Base-by-base conservation (phyloP, 2,329 filamentous ascomycete genomes). In the Scortechinia acanthostroma region DNA sequence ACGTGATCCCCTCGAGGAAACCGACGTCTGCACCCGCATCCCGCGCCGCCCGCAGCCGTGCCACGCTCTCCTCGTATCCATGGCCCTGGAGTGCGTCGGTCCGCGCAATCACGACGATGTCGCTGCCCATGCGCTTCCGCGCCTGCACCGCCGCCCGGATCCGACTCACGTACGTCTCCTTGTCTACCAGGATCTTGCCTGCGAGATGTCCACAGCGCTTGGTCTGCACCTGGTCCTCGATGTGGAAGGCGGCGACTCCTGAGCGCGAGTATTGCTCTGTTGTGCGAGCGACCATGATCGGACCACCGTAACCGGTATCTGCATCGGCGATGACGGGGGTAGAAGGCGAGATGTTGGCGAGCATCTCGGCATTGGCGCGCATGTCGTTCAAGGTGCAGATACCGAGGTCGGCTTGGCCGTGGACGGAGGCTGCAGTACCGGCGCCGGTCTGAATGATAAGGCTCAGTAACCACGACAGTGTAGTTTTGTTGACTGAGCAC, bases 71-170 rank as follows among this genome's bases (percentile, higher is more conserved):
- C 3, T 73, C 70, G 53, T 73, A 80, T 0, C 74, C 75, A 2
- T 63, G 59, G 2, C 63, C 62, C 47, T 74, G 71, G 19, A 75
- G 58, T 1, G 76, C 71, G 51, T 80, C 77, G 2, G 76, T 80
- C 21, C 76, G 65, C 6, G 75, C 75, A 46, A 81, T 78, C 45
- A 80, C 69, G n/a, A 80, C 66, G 44, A 80, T 76, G 47, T 79
- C 75, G 10, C 63, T 59, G 4, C 58, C 61, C 40, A 65, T 55
- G 35, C 64, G 58, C 28, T 64, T 56, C 15, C 63, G 59, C 4
- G 64, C 59, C 2, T 53, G 50, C 3, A 50, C 51, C 1, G 60
- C 60, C 2, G 60, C 60, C 5, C 55, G 52, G 48, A 63, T 60
- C 1, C 60, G 54, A 4, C 52, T 47, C 6, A 52, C 46, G 47